Percentiles rank a stretch among this genome's conserved stretches.
phyloP scores from a whole-genome alignment of 2,329 filamentous ascomycete species.

The Epichloe festucae region DNA sequence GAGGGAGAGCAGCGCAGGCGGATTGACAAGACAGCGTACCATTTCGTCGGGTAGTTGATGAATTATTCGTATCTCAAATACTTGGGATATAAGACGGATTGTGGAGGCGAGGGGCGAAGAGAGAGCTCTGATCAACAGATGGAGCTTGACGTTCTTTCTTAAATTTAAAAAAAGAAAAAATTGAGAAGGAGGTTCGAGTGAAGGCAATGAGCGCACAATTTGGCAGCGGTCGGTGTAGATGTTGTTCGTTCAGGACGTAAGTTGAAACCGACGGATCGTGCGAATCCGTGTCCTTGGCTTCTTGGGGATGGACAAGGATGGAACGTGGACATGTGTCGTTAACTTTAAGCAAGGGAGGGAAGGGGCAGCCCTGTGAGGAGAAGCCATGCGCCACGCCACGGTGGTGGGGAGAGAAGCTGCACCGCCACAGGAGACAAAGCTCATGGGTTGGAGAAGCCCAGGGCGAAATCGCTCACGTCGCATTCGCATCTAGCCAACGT shows the following conservation, averaged over 20 bases:
- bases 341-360: conserved; percentile 7
- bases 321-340: conserved; percentile 18
- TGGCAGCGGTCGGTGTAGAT: neutral
- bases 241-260: neutral
- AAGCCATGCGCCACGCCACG: neutral
- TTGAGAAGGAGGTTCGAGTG: neutral
- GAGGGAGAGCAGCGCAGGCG: no score
- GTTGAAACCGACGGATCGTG: neutral
- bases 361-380: neutral
- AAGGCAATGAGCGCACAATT: neutral
- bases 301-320: neutral
- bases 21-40: neutral
- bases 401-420: neutral
- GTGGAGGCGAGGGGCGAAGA: neutral
- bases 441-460: neutral
- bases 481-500: neutral
- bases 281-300: conserved; percentile 1
- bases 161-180: neutral
- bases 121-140: neutral
- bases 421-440: neutral
- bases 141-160: neutral
- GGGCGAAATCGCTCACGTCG: no score
- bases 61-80: neutral
- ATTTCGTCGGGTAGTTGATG: neutral
- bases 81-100: neutral